Conservation (phyloP, 2,329 filamentous ascomycete species). For the Verticillium isaacii region DNA sequence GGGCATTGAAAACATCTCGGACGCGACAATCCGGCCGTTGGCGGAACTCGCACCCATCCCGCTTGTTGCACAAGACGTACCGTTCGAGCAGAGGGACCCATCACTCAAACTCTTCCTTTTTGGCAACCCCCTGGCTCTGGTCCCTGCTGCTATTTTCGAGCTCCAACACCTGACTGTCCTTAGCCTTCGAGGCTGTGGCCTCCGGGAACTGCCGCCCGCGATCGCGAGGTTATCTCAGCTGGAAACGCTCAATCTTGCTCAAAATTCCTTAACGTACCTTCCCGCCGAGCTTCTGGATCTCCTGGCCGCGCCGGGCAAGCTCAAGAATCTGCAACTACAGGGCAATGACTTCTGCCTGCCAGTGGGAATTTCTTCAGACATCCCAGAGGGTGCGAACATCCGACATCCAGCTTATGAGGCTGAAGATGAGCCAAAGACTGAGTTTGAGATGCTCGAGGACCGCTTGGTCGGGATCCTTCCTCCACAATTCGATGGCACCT, state of each 20-base stretch:
- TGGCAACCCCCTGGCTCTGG: slow-evolving; percentile 48
- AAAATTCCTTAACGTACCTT: slow-evolving; percentile 56
- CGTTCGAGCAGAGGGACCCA: slow-evolving; percentile 55
- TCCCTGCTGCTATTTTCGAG: slow-evolving; percentile 58
- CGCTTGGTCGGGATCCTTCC: slow-evolving; percentile 3
- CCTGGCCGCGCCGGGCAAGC: slow-evolving; percentile 35
- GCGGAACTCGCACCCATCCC: slow-evolving; percentile 50
- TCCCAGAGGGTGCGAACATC: slow-evolving; percentile 5
- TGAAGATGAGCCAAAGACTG: slow-evolving; percentile 11
- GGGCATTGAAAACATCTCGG: slow-evolving; percentile 47
- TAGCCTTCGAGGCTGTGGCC: slow-evolving; percentile 59
- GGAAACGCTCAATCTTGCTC: slow-evolving; percentile 58
- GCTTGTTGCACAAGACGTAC: slow-evolving; percentile 48
- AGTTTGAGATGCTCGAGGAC: slow-evolving; percentile 5
- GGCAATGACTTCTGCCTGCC: slow-evolving; percentile 59
- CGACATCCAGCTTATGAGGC: slow-evolving; percentile 13
- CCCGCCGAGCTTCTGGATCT: slow-evolving; percentile 60
- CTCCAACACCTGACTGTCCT: slow-evolving; percentile 59
- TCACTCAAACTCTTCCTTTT: slow-evolving; percentile 57
- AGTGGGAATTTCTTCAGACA: slow-evolving; percentile 6
- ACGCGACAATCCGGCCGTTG: slow-evolving; percentile 53
- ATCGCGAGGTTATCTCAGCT: slow-evolving; percentile 56
- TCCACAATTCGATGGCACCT: slow-evolving; percentile 9
- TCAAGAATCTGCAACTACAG: slow-evolving; percentile 50
- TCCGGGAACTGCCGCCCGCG: slow-evolving; percentile 55